Base-by-base conservation (phyloP, 768 basidiomycete genomes). In the Amanita molliuscula region DNA sequence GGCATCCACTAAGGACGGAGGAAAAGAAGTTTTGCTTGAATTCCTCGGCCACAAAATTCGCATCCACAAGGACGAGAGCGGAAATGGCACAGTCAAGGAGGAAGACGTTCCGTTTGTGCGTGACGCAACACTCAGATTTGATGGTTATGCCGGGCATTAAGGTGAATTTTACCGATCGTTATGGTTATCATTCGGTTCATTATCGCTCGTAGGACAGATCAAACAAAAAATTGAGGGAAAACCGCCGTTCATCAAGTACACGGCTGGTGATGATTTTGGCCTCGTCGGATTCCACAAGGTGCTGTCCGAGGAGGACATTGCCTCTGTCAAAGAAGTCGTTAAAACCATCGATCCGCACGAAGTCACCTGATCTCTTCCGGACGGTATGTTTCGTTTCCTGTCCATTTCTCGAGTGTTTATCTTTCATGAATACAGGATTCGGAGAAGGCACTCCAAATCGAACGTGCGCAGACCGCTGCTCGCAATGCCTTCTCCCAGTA, bases 41-140 rank as follows among this genome's bases (percentile, higher is more conserved):
- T 87, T 87, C 63, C 73, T 90, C 67, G 87, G 86, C 7, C 72
- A 67, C 41, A 82, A 80, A 53, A 63, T 90, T 46, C 75, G 76
- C 47, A 81, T 88, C 48, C 70, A 78, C 47, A 67, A 77, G 37
- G 79, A 81, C 47, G 76, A 78, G 41, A 77, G 75, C 34, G 82
- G 77, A 1, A 73, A 75, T 46, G 83, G 83, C 6, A 73, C 69
- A 47, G 82, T 87, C 56, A 78, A 78, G 35, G 73, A 81, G 52
- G 79, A 69, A 38, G 76, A 77, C 38, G 68, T 79, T 21, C 75
- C 77, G n/a, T 74, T 69, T 56, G 70, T 75, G 18, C 72, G 67
- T 55, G 75, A 76, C 10, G 75, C 76, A 8, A 77, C 79, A 3
- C 60, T 84, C 52, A 71, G 71, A 54, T 82, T 79, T 54, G 74